Evolutionary conservation across 768 basidiomycete species (phyloP).

Genomic region (Suillus tomentosus): DNA sequence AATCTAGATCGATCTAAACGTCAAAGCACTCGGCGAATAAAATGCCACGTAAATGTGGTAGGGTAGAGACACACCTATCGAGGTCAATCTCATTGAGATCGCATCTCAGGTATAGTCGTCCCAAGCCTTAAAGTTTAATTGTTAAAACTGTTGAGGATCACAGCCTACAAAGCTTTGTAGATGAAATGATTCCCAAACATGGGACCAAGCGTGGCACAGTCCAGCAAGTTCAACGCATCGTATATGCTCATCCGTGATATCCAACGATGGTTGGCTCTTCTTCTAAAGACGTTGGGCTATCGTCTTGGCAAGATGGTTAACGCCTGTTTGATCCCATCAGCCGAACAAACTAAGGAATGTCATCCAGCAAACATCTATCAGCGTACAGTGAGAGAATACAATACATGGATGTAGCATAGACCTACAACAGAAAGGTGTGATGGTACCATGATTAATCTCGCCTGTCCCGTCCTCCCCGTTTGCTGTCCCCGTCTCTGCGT

Average conservation of each 20-base stretch:
- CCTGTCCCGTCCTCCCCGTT: slow-evolving; percentile 15
- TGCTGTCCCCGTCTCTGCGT: slow-evolving; percentile 9
- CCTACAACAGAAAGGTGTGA: not conserved
- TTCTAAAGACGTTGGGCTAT: slow-evolving; percentile 58
- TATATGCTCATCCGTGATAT: slow-evolving; percentile 71
- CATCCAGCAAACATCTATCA: not conserved
- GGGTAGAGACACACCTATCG: slow-evolving; percentile 74
- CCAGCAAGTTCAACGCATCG: slow-evolving; percentile 80
- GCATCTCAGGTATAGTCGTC: slow-evolving; percentile 73
- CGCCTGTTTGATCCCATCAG: slow-evolving; percentile 47
- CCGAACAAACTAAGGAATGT: not conserved
- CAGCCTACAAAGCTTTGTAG: too few species aligned
- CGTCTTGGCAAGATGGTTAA: slow-evolving; percentile 69
- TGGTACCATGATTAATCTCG: not conserved
- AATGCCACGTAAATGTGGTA: slow-evolving; percentile 17
- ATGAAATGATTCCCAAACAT: too few species aligned
- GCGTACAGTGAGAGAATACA: not conserved
- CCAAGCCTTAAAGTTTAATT: slow-evolving; percentile 22
- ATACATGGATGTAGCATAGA: not conserved
- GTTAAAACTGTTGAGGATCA: not conserved
- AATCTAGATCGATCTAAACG: slow-evolving; percentile 45
- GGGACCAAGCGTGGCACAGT: slow-evolving; percentile 84
- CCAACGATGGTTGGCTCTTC: slow-evolving; percentile 58
- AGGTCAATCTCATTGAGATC: slow-evolving; percentile 82
- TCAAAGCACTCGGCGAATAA: not conserved